Conservation (phyloP, 768 basidiomycete genomes). For the Naematelia aurantialba region DNA sequence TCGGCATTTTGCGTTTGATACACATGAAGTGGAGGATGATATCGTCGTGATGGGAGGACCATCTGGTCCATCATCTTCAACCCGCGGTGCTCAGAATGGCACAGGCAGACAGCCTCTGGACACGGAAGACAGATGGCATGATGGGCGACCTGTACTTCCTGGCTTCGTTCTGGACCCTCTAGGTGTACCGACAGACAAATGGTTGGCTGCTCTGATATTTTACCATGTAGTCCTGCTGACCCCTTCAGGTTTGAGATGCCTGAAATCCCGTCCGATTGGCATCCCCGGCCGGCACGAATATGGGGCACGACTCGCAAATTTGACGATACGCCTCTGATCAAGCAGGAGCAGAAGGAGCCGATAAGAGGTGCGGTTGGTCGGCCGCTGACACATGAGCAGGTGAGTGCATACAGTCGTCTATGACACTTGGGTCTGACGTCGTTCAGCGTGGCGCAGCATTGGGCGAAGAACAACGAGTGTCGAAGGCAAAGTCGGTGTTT, state of each 20-base stretch:
- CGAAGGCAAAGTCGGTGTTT: constrained; percentile 65
- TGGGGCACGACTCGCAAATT: constrained; percentile 56
- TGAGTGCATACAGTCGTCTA: constrained; percentile 48
- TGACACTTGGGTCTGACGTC: background rate
- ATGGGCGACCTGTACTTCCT: constrained; percentile 67
- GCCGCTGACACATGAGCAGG: constrained; percentile 69
- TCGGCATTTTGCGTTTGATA: constrained; percentile 50
- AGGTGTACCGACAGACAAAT: constrained; percentile 47
- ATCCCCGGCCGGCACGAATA: constrained; percentile 72
- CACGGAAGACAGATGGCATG: constrained; percentile 58
- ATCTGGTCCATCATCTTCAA: constrained; percentile 2
- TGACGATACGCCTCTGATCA: constrained; percentile 32
- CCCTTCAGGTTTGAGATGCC: constrained; percentile 72
- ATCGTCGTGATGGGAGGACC: constrained; percentile 38
- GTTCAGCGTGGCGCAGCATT: constrained; percentile 72
- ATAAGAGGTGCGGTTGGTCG: constrained; percentile 53
- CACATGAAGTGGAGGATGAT: constrained; percentile 63
- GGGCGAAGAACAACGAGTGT: constrained; percentile 68
- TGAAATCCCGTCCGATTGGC: constrained; percentile 78
- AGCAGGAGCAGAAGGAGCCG: constrained; percentile 31
- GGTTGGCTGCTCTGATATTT: constrained; percentile 27
- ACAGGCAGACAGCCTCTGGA: background rate
- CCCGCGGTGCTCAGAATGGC: background rate
- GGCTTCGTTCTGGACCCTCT: constrained; percentile 67
- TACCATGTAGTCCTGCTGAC: background rate